Evolutionary conservation across 106 monocot genomes (phyloP).

Genomic region (Dendrobium nobile): DNA sequence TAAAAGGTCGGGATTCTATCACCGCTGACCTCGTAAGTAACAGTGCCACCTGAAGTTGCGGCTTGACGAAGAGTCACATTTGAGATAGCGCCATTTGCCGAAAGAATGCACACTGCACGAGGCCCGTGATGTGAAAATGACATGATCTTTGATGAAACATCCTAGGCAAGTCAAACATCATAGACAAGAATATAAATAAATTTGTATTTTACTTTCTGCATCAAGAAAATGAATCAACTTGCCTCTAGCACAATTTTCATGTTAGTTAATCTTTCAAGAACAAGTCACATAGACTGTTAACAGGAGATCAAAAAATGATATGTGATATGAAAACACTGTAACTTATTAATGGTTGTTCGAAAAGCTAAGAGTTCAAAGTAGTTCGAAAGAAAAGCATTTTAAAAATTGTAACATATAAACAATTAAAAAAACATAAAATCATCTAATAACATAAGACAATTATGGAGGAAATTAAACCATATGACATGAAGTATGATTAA

Average conservation of each 20-base stretch:
- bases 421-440: not conserved
- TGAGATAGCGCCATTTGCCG: constrained; percentile 64
- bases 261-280: not conserved
- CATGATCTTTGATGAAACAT: constrained; percentile 63
- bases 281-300: not conserved
- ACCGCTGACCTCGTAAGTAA: constrained; percentile 54
- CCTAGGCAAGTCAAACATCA: constrained; percentile 23
- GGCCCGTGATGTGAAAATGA: constrained; percentile 69
- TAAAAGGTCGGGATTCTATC: not conserved
- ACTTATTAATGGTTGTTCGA: too few relatives aligned
- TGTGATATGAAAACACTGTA: not conserved
- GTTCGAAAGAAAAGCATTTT: not conserved
- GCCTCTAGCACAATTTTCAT: not conserved
- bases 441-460: not conserved
- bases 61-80: constrained; percentile 66
- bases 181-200: not conserved
- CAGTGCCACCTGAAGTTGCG: constrained; percentile 61
- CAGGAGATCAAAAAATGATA: not conserved
- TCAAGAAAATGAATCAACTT: not conserved
- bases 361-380: not conserved
- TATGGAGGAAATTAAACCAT: not conserved
- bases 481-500: not conserved
- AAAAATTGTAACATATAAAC: not conserved
- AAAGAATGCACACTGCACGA: constrained; percentile 55
- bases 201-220: not conserved